Percentiles rank a stretch among this genome's conserved stretches.
phyloP scores from a whole-genome alignment of 352 stramenopile species.

The Pythium grandisporangium region DNA sequence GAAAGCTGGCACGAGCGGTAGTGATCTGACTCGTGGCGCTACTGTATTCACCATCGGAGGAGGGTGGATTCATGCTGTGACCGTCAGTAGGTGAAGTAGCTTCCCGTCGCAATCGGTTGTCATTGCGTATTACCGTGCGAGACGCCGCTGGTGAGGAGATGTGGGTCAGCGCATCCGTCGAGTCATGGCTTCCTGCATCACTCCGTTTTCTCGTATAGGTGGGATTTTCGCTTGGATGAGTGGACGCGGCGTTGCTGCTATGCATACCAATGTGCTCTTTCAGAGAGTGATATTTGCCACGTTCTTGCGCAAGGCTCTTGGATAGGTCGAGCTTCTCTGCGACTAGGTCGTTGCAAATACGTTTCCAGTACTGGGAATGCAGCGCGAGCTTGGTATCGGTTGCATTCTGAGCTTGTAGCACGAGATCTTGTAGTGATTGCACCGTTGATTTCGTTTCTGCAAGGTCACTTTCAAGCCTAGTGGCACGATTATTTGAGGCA shows the following conservation, averaged over 20 bases:
- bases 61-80: no score
- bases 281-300: conserved; percentile 14
- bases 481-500: conserved; percentile 11
- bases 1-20: conserved; percentile 7
- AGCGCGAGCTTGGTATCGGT: conserved; percentile 14
- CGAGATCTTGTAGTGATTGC: conserved; percentile 9
- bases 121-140: no score
- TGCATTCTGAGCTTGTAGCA: conserved; percentile 9
- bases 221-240: no score
- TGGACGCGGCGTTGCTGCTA: no score
- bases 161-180: no score
- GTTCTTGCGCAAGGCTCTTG: conserved; percentile 11
- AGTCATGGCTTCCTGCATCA: no score
- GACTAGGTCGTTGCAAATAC: conserved; percentile 16
- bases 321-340: conserved; percentile 12
- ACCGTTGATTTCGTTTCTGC: conserved; percentile 13
- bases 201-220: no score
- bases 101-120: no score
- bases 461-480: conserved; percentile 7
- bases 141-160: no score
- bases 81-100: no score
- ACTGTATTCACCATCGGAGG: not conserved
- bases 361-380: conserved; percentile 17
- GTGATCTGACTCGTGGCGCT: not conserved
- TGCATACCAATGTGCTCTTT: conserved; percentile 15